These are phyloP conservation scores for Xanthoconium separans DNA, from an alignment of 1,284 basidiomycete species.

Conservation along the genomic window DNA sequence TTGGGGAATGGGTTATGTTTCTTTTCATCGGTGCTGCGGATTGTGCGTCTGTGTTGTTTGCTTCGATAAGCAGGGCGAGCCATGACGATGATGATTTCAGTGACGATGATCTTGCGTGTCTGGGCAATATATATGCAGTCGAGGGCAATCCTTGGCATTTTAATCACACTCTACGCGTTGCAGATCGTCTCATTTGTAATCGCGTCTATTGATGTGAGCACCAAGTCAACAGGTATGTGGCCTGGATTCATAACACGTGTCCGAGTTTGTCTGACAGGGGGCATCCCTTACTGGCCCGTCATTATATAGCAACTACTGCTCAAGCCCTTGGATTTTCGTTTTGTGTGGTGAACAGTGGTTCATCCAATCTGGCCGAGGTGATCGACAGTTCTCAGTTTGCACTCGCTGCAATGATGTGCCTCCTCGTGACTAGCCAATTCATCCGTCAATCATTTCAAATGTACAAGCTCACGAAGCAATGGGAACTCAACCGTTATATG, in stretches of 20 bases:
- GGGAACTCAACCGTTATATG: neutral
- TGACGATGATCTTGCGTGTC: no score
- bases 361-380: neutral
- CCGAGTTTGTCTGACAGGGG: neutral
- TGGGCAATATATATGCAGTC: no score
- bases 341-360: neutral
- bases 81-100: no score
- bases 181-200: no score
- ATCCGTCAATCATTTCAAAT: neutral
- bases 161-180: no score
- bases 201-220: neutral
- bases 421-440: conserved; percentile 3
- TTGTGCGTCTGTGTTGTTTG: conserved; percentile 2
- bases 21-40: conserved; percentile 6
- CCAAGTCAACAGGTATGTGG: neutral
- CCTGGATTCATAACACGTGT: neutral
- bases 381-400: neutral
- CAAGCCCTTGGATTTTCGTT: neutral
- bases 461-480: neutral
- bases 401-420: conserved; percentile 1
- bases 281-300: neutral
- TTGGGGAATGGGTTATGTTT: neutral
- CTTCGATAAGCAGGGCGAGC: no score
- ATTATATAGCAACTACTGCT: neutral
- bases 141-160: no score